Evolutionary conservation across 371 early-diverging fungal species (phyloP).

Genomic region (Parasitella parasitica): DNA sequence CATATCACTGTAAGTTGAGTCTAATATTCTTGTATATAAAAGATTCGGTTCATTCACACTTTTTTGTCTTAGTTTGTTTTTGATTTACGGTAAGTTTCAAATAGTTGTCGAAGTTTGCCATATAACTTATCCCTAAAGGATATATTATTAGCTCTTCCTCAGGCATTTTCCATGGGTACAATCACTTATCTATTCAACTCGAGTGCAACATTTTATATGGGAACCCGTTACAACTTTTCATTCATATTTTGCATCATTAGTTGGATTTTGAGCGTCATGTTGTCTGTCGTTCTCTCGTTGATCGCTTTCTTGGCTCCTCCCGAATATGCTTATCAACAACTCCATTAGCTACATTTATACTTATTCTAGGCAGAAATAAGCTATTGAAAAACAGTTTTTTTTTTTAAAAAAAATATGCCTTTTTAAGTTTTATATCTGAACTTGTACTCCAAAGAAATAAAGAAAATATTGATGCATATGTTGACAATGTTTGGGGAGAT

Average conservation of each 20-base stretch:
- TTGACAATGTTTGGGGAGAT: too few species aligned
- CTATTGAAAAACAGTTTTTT: too few species aligned
- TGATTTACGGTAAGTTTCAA: conserved; percentile 22
- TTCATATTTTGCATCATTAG: conserved; percentile 47
- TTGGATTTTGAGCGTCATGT: conserved; percentile 40
- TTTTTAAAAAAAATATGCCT: too few species aligned
- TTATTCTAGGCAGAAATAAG: too few species aligned
- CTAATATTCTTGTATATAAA: not conserved
- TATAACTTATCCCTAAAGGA: too few species aligned
- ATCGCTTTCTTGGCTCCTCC: conserved; percentile 43
- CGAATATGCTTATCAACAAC: conserved; percentile 41
- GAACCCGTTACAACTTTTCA: conserved; percentile 46
- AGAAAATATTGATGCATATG: too few species aligned
- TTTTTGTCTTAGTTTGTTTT: conserved; percentile 18
- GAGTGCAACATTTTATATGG: conserved; percentile 46
- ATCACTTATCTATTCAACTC: conserved; percentile 49
- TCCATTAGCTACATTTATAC: too few species aligned
- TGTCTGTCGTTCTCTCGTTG: conserved; percentile 35
- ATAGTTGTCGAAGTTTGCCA: too few species aligned
- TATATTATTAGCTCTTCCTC: conserved; percentile 19
- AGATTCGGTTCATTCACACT: not conserved
- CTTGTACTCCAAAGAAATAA: too few species aligned
- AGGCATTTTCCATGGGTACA: conserved; percentile 44
- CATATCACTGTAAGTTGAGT: conserved; percentile 33
- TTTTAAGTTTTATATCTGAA: too few species aligned